Evolutionary conservation across 1,139 yeast genomes (phyloP), one percentile per base, ranked within the genome.

Genomic region (Kodamaea plutei): DNA sequence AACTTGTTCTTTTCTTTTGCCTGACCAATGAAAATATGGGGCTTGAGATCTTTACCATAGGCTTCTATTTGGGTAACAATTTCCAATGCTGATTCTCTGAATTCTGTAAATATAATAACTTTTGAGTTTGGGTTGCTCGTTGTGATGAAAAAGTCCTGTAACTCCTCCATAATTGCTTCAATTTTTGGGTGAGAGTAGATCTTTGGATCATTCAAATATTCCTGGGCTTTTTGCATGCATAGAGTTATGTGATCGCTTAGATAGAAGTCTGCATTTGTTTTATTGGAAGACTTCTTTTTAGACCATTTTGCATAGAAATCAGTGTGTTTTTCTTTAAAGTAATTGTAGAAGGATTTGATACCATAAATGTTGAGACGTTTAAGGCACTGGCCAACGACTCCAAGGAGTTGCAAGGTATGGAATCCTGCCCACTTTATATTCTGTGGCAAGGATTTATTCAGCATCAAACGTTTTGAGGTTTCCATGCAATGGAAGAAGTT

Each of bases 11-110:
- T 77, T 29, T 63, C 70, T 36, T 58, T 61, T 0, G 73, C 58
- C 38, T 93, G 99, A 0, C 99, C 99, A 40, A 93, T 84, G 52
- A 93, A 93, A 16, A 91, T 76, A 52, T 87, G 95, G 0, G 98
- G 85, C 33, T 74, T 72, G 15, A 84, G 65, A 4, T 49, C 43
- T 2, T 56, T 46, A 5, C 45, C 46, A 6, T 40, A 38, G 2
- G 43, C 36, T 40, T 79, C 84, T 20, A 91, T 65, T 3, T 78
- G 71, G 36, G 76, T 74, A 1, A 85, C 87, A 31, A 93, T 82
- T 40, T 88, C 96, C 21, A 85, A 62, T 0, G 97, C 97, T 4
- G 95, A 82, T 40, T 84, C 94, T 48, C 99, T 71, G 40, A 76
- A 74, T 49, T 88, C 96, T 0, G 95, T 84, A 51, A 91, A 91